Base-by-base conservation (phyloP, 2,329 filamentous ascomycete species). In the Endothia cerciana region DNA sequence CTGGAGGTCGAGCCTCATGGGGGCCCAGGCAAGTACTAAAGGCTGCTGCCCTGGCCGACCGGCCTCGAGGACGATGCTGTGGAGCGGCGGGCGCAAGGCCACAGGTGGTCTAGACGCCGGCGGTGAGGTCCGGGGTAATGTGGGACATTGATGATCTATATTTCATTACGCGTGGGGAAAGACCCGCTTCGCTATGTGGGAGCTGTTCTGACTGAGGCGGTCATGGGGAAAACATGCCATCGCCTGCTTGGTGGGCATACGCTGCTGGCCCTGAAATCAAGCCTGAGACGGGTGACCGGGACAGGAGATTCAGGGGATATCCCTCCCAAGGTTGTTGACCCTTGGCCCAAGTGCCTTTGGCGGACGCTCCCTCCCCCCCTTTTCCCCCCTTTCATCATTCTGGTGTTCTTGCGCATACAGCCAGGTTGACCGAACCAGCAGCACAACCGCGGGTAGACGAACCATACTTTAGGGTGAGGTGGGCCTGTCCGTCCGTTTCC, bases 81-180 rank as follows among this genome's bases (percentile, higher is more conserved):
- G 13, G 17, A n/a, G 30, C 28, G 51, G 10, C 22, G 25, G 2
- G 1, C 28, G 28, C 51, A 28, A 55, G 51, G 30, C 30, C 28
- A n/a, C 11, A 2, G 47, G 13, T 51, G 47, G 47, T 55, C 51
- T 55, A 55, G 47, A 51, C 17, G 47, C 51, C 51, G 30, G 30
- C 51, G 51, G 51, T 33, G 51, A 55, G 51, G 51, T 55, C 51
- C 51, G 51, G 51, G 51, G 51, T 51, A 51, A 36, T 36, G 51
- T 55, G 51, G 51, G 10, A 36, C n/a, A 25, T 4, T 22, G 51
- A 10, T 17, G 19, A 55, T 55, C 51, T 36, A 3, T 36, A 55
- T 33, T 33, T 55, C 51, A 36, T 55, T 19, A 17, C 28, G 10
- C 30, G 28, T 36, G 51, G 51, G 28, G 51, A 55, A 33, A 17